Conservation (phyloP, 441 rosid species). For the Gossypium lobatum region DNA sequence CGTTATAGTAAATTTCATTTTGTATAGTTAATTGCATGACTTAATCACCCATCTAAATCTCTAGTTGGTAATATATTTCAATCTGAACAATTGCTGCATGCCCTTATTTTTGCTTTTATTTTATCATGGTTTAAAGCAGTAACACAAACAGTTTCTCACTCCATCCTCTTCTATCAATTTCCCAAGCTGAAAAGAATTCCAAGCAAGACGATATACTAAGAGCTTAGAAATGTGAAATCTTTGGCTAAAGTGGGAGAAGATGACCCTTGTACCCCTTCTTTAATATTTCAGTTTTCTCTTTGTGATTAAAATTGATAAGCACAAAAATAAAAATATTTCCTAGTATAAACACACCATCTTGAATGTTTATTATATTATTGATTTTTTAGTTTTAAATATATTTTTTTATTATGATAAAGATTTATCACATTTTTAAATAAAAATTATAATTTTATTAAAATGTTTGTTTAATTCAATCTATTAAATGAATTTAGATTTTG, state of each 20-base stretch:
- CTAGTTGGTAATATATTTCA: slow-evolving; percentile 47
- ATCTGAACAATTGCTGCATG: slow-evolving; percentile 34
- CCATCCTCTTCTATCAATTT: slow-evolving; percentile 41
- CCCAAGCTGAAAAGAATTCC: slow-evolving; percentile 47
- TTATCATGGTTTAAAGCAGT: slow-evolving; percentile 19
- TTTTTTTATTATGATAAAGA: too few species aligned
- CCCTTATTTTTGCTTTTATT: slow-evolving; percentile 38
- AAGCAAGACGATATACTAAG: slow-evolving; percentile 24
- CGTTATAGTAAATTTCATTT: too few species aligned
- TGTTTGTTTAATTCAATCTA: too few species aligned
- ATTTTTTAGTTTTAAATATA: too few species aligned
- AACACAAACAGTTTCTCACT: slow-evolving; percentile 1
- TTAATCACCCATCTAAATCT: slow-evolving; percentile 19
- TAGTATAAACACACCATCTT: too few species aligned
- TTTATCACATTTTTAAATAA: too few species aligned
- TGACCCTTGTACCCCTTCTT: slow-evolving; percentile 16
- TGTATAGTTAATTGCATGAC: too few species aligned
- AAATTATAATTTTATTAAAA: too few species aligned
- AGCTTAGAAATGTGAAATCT: slow-evolving; percentile 39
- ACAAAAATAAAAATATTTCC: neutral
- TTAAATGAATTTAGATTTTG: too few species aligned
- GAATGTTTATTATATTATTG: too few species aligned
- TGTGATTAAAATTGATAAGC: neutral
- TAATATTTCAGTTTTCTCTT: neutral
- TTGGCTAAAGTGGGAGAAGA: slow-evolving; percentile 30